Evolutionary conservation across 176 grass and related monocot genomes (phyloP), one percentile per base, ranked within the genome.

Genomic region (Phyllostachys edulis): DNA sequence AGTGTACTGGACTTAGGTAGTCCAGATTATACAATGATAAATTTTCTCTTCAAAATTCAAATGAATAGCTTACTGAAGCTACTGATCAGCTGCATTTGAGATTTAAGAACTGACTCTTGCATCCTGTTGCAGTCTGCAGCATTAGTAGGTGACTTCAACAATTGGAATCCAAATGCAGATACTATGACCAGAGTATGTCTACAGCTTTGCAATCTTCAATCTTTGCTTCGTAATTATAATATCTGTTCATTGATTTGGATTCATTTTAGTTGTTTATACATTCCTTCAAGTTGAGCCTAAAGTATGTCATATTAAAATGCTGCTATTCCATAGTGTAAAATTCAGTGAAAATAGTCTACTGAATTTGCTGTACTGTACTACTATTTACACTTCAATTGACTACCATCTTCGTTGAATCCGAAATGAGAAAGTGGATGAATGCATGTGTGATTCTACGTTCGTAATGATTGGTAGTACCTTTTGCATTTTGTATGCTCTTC

Each of bases 71-170:
- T 81, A 42, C n/a, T 59, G 9, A 62, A 77, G n/a, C 63, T 81
- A 29, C 78, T 27, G 36, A 44, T 41, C 62, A 67, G 42, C 41
- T 83, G 9, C 17, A 51, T 81, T 81, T 77, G 49, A 78, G 29
- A 60, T 82, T 90, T 66, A 57, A 69, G 42, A 76, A 85, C n/a
- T 77, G 62, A 81, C 56, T 77, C 24, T 42, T 90, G n/a, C 24
- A 84, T 90, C 45, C 64, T 77, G 12, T 86, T 92, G 86, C 85
- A 99, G 96, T 92, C 91, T 56, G 91, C 96, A 76, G 67, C 96
- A 68, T 79, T 99, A 83, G 91, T 99, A 51, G 96, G 96, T 40
- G 93, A 96, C 75, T 99, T 99, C 82, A 99, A 96, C 96, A 96
- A 96, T 78, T 99, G 96, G 96, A 92, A 96, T 79, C 81, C 91